A percentile compares a stretch with the other conserved stretches of the same genome.
phyloP scores from a whole-genome alignment of 257 asterid genomes.

The Nicotiana tabacum region DNA sequence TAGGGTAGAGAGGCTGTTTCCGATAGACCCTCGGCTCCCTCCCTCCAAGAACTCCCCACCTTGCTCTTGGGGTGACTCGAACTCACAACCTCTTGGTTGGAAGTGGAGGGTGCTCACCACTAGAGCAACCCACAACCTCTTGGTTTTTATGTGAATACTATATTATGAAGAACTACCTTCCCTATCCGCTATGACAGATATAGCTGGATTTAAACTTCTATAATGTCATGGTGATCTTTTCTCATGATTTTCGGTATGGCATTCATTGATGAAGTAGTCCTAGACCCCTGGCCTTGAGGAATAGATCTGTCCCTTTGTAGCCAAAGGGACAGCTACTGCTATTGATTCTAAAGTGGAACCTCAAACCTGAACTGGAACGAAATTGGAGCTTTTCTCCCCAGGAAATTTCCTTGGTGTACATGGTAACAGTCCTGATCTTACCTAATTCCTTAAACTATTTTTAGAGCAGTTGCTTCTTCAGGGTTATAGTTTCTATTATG shows the following conservation, averaged over 20 bases:
- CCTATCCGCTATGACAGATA: background rate
- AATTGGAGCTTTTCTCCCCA: background rate
- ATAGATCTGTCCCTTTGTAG: background rate
- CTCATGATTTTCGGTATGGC: too few species aligned
- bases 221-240: background rate
- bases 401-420: background rate
- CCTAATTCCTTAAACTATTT: background rate
- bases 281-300: background rate
- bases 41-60: too few species aligned
- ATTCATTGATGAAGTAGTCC: too few species aligned
- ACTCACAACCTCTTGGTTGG: too few species aligned
- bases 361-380: background rate
- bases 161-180: background rate
- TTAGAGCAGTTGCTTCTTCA: background rate
- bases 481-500: background rate
- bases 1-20: too few species aligned
- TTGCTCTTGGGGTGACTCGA: too few species aligned
- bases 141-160: background rate
- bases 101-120: too few species aligned
- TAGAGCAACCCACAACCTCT: too few species aligned
- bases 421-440: background rate
- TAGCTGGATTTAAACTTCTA: background rate
- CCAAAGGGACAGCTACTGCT: background rate
- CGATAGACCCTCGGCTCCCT: too few species aligned
- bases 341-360: background rate